phyloP scores from a whole-genome alignment of 2,329 filamentous ascomycete species.

The Epichloe aotearoae region DNA sequence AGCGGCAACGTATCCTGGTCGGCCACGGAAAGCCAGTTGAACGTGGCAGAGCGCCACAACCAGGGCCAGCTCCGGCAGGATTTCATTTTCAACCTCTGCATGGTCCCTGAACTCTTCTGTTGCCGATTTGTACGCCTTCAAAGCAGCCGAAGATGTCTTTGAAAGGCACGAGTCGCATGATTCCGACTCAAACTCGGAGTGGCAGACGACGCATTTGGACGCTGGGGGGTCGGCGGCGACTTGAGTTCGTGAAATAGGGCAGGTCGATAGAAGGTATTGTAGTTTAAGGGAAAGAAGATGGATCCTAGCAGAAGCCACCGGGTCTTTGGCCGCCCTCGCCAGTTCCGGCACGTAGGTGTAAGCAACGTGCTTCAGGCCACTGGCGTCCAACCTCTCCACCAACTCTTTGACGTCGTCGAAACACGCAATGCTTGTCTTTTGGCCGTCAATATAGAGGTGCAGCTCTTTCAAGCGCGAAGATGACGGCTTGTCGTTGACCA shows the following conservation, averaged over 20 bases:
- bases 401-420: conserved; percentile 36
- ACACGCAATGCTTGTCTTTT: conserved; percentile 24
- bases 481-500: conserved; percentile 13
- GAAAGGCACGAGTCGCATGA: conserved; percentile 13
- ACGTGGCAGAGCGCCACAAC: conserved; percentile 22
- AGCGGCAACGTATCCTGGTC: conserved; percentile 1
- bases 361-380: conserved; percentile 27
- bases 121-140: conserved; percentile 10
- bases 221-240: conserved; percentile 10
- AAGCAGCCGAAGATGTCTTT: conserved; percentile 10
- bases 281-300: conserved; percentile 27
- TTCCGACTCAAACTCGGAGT: conserved; percentile 7
- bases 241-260: conserved; percentile 14
- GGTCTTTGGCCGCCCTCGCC: conserved; percentile 14
- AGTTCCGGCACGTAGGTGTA: conserved; percentile 22
- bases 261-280: conserved; percentile 31
- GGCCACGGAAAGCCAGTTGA: conserved; percentile 14
- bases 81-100: conserved; percentile 5
- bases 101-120: conserved; percentile 3
- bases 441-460: conserved; percentile 22
- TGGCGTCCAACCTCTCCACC: conserved; percentile 26
- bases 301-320: conserved; percentile 14
- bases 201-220: conserved; percentile 15
- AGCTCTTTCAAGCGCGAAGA: conserved; percentile 23
- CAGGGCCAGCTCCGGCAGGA: conserved; percentile 22